Conservation (phyloP, 495 filamentous ascomycete genomes). For the Tuber brumale region DNA sequence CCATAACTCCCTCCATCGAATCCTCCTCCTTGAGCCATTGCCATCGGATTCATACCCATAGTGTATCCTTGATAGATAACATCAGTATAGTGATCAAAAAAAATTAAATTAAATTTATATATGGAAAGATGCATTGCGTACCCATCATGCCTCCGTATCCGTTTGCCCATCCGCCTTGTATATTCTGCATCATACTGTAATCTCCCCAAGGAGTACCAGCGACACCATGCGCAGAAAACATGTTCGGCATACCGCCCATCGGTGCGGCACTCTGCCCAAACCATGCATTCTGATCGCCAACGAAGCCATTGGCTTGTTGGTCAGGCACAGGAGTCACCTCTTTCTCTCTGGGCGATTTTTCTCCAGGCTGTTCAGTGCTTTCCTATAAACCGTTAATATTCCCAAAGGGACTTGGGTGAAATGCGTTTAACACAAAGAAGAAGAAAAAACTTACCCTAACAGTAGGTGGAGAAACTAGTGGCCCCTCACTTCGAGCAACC, state of each 20-base stretch:
- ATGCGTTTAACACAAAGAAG: slow-evolving; percentile 5
- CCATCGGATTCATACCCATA: slow-evolving; percentile 71
- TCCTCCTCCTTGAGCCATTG: slow-evolving; percentile 71
- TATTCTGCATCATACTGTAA: slow-evolving; percentile 62
- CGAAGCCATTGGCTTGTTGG: slow-evolving; percentile 37
- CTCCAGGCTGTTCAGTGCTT: slow-evolving; percentile 18
- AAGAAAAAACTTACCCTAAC: slow-evolving; percentile 6
- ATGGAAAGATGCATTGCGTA: slow-evolving; percentile 47
- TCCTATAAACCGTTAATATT: slow-evolving; percentile 22
- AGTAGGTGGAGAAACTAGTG: not conserved
- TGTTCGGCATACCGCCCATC: slow-evolving; percentile 35
- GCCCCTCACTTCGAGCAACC: slow-evolving; percentile 14
- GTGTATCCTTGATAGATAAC: slow-evolving; percentile 25
- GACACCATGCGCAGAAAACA: slow-evolving; percentile 39
- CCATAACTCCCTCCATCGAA: slow-evolving; percentile 59
- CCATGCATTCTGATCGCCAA: slow-evolving; percentile 33
- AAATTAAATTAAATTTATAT: not conserved
- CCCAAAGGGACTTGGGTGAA: not conserved
- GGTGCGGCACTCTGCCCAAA: slow-evolving; percentile 23
- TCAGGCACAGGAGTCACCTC: slow-evolving; percentile 32
- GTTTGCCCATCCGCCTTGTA: slow-evolving; percentile 34
- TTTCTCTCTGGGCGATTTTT: slow-evolving; percentile 17
- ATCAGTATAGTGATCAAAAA: slow-evolving; percentile 12
- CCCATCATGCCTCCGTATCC: slow-evolving; percentile 62
- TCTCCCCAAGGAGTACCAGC: slow-evolving; percentile 55